Percentiles rank a stretch among this genome's conserved stretches.
phyloP scores from a whole-genome alignment of 352 stramenopile genomes.

The Phytophthora litchii region DNA sequence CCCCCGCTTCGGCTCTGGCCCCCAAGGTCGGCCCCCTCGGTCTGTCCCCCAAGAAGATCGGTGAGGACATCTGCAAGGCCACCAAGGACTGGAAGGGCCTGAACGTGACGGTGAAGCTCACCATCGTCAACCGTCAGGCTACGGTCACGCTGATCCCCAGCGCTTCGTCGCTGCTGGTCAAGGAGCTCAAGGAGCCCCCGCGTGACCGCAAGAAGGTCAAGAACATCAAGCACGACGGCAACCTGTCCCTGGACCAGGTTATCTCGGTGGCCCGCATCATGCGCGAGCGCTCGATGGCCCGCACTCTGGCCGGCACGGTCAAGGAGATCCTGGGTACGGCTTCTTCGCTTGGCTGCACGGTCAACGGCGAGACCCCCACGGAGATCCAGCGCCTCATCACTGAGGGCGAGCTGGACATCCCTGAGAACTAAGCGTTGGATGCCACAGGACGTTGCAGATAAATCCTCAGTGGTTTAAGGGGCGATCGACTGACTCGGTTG shows the following conservation, averaged over 20 bases:
- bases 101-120: constrained; percentile 99
- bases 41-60: constrained; percentile 99
- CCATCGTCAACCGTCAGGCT: constrained; percentile 98
- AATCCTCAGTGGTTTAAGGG: constrained; percentile 8
- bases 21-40: constrained; percentile 99
- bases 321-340: constrained; percentile 99
- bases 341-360: constrained; percentile 99
- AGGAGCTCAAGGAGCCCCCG: constrained; percentile 99
- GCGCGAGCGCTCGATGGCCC: constrained; percentile 97
- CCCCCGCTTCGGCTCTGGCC: constrained; percentile 97
- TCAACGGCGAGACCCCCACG: constrained; percentile 97
- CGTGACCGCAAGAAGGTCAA: constrained; percentile 99
- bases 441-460: constrained; percentile 14
- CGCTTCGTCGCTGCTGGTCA: constrained; percentile 98
- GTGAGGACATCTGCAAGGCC: constrained; percentile 99
- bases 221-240: constrained; percentile 99
- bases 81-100: constrained; percentile 99
- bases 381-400: constrained; percentile 97
- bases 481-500: constrained; percentile 14
- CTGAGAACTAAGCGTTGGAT: constrained; percentile 90
- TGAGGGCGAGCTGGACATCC: constrained; percentile 97
- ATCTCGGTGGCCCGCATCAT: constrained; percentile 99
- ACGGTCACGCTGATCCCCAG: constrained; percentile 98
- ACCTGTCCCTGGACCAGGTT: constrained; percentile 99
- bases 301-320: constrained; percentile 95